Base-by-base conservation (phyloP, 352 stramenopile species). In the Saprolegnia diclina region DNA sequence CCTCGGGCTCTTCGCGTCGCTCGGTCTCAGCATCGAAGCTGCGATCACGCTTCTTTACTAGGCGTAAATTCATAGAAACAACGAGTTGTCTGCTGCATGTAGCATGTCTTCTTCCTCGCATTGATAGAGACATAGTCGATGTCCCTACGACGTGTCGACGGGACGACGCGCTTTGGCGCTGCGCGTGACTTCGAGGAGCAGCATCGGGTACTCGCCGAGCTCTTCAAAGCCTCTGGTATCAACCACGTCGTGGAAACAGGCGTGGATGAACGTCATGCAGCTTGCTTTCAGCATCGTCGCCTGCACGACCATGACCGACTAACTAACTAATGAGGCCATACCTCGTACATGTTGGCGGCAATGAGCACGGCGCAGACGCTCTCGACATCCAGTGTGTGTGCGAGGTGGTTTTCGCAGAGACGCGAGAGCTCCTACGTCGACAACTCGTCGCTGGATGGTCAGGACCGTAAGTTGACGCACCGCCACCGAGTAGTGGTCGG, bases 1-100 rank as follows among this genome's bases (percentile, higher is more conserved):
- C 73, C 53, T 91, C 13, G 83, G 72, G n/a, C 19, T 81, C 1
- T 59, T 86, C 13, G 71, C 68, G 7, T 68, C 67, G 45, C 38
- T 81, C 13, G 74, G 70, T 0, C 70, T 86, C 21, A 72, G 64
- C 50, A 55, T 83, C 45, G 77, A 83, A 65, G 74, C 69, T 0
- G 73, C 74, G 9, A 40, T 77, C 40, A 73, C 74, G 29, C 55
- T 83, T 19, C 69, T 83, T 11, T 68, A 59, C 6, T 29, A 64
- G n/a, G 48, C 77, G 4, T 80, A 72, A 73, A 77, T 59, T 14
- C 9, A 59, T 9, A 11, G 19, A 3, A 59, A 48, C 42, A 48
- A n/a, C 10, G 42, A 4, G 18, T 10, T 4, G 11, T 48, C 4
- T 7, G 1, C 10, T 48, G 42, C 42, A 48, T 48, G 1, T n/a